Base-by-base conservation (phyloP, 129 eudicot species). In the Arctium lappa region DNA sequence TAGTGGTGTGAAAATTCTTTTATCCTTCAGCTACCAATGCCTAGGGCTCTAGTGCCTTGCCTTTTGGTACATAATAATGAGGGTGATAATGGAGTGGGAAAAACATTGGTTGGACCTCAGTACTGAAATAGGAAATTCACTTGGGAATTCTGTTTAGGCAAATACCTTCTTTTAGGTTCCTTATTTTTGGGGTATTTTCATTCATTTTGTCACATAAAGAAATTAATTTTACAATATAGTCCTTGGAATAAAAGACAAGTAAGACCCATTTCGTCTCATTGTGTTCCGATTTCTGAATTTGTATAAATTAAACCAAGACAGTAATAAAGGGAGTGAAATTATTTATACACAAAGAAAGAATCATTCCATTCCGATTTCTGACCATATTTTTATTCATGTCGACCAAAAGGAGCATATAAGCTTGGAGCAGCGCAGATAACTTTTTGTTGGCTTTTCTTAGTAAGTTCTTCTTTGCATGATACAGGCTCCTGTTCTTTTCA, bases 401-500 rank as follows among this genome's bases (percentile, higher is more conserved):
- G 66, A 72, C 72, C 48, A 48, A 44, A 73, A 29, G 9, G 1
- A 2, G 31, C 38, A 38, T 34, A 69, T 75, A 39, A 27, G 22
- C 73, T 46, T 71, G 36, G 11, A 68, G 68, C 56, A 32, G 16
- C 38, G 46, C 50, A 10, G 10, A 77, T 78, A 56, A 72, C 62
- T 9, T 12, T 68, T 39, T 56, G 38, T 11, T 83, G 68, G 22
- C 30, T 34, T 66, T 46, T 31, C 85, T 65, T 7, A 72, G 53
- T 74, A 36, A 29, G 33, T 81, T 76, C 3, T 81, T 27, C 77
- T 31, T 81, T 77, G 30, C 53, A 4, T 89, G 79, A 75, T 38
- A 34, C 92, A 93, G 97, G 97, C 95, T 79, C 97, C 97, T n/a
- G 91, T 93, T 63, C 93, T 93, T 65, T 93, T 89, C 32, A 87